Evolutionary conservation across 306 rosid species (phyloP), one percentile per base, ranked within the genome.

Genomic region (Dalbergia cultrata): DNA sequence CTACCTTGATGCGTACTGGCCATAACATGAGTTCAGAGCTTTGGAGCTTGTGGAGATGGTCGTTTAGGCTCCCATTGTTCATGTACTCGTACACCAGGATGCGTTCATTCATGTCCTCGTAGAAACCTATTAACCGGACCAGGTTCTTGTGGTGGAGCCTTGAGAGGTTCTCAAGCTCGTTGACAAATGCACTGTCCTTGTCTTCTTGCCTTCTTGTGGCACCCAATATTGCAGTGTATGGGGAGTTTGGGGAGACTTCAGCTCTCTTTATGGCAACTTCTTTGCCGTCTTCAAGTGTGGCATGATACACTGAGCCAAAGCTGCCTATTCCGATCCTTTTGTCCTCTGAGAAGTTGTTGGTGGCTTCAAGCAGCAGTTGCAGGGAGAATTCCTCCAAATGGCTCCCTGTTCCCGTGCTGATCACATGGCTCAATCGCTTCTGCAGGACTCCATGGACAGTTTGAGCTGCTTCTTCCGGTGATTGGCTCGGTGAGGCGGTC

Each of bases 201-300:
- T 95, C 97, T 62, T 90, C 92, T 70, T 95, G 94, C 58, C 84
- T 85, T 74, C 92, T 76, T 16, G 53, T 85, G 10, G 67, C 87
- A 17, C 59, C 75, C 57, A 70, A 56, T 0, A 67, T 52, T 9
- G 71, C 58, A 18, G 49, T 3, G 1, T 87, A 80, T 14, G 77
- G 74, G 8, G 89, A 68, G 8, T 82, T 62, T n/a, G 84, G 16
- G 0, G 90, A 84, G 14, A 76, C 56, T 22, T 95, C 99, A 0
- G 98, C 99, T 59, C 99, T 85, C 74, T 95, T 95, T 49, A 95
- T 82, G 18, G 99, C 99, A 4, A 95, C 93, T 86, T 95, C 91
- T 16, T 89, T 86, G 4, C 94, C 93, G 6, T 89, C 94, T 3
- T 82, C 87, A 0, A 95, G 82, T 33, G 72, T 90, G 8, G 90